A percentile compares a stretch with the other conserved stretches of the same genome.
Conservation (phyloP, 495 filamentous ascomycete species). For the Annulohypoxylon stygium region DNA sequence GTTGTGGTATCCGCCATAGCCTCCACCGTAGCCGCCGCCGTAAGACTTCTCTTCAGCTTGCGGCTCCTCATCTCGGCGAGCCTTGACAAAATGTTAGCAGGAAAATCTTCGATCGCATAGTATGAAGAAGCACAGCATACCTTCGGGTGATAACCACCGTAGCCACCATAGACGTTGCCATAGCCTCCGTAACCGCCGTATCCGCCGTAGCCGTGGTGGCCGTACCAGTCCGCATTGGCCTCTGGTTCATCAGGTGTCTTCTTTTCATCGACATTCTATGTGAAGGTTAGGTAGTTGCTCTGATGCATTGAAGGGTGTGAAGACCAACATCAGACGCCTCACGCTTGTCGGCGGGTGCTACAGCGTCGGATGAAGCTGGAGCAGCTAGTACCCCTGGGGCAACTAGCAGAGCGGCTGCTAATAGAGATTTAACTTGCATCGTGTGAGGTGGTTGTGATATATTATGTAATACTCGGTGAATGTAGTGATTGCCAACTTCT, state of each 20-base stretch:
- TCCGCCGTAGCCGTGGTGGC: background rate
- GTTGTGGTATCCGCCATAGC: background rate
- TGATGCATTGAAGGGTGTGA: background rate
- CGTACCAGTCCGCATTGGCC: background rate
- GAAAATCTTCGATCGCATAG: background rate
- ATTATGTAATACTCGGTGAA: background rate
- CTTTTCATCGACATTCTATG: background rate
- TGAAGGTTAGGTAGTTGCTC: background rate
- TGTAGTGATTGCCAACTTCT: background rate
- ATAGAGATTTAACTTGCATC: constrained; percentile 48
- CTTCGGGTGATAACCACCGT: background rate
- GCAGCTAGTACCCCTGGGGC: constrained; percentile 41
- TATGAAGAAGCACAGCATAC: background rate
- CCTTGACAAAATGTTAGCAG: background rate
- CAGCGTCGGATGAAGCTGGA: constrained; percentile 21
- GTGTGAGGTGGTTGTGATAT: background rate
- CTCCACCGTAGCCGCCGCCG: constrained; percentile 10
- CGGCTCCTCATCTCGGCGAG: background rate
- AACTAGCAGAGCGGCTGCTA: constrained; percentile 46
- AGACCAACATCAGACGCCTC: constrained; percentile 10
- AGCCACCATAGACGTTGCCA: background rate
- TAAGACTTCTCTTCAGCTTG: background rate
- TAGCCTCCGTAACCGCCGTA: background rate
- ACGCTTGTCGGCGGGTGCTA: constrained; percentile 10
- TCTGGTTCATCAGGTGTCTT: background rate